These are phyloP conservation scores for Backusella luteola DNA, from an alignment of 192 early-diverging fungal species.

Conservation along the genomic window DNA sequence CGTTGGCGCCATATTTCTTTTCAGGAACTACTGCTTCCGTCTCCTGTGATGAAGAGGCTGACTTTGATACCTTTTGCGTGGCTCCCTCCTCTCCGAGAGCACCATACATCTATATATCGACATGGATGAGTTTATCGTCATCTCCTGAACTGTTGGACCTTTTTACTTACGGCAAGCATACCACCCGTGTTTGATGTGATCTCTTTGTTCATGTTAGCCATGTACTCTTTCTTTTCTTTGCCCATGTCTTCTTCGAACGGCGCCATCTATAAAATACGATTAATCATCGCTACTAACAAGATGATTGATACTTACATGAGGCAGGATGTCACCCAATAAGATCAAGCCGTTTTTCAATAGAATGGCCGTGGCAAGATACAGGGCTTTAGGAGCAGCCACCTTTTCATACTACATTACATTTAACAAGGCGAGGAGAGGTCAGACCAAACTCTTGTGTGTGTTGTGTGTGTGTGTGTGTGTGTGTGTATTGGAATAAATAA, in stretches of 20 bases:
- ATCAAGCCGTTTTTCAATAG: constrained; percentile 52
- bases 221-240: constrained; percentile 43
- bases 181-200: constrained; percentile 26
- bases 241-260: constrained; percentile 53
- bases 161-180: constrained; percentile 8
- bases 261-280: constrained; percentile 29
- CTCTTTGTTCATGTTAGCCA: constrained; percentile 40
- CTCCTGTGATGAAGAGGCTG: neutral
- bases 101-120: constrained; percentile 17
- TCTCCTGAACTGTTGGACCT: neutral
- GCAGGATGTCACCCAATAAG: constrained; percentile 60
- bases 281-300: too few species aligned
- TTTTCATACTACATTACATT: constrained; percentile 4
- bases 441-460: neutral
- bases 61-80: constrained; percentile 9
- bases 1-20: constrained; percentile 37
- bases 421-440: neutral
- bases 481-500: too few species aligned
- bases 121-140: neutral
- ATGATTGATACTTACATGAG: constrained; percentile 44
- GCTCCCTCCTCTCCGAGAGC: constrained; percentile 32
- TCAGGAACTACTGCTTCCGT: neutral
- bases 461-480: neutral
- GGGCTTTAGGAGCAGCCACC: constrained; percentile 36
- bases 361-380: constrained; percentile 57